Conservation (phyloP, 2,329 filamentous ascomycete genomes). For the Iodosphaeria phyllophila region DNA sequence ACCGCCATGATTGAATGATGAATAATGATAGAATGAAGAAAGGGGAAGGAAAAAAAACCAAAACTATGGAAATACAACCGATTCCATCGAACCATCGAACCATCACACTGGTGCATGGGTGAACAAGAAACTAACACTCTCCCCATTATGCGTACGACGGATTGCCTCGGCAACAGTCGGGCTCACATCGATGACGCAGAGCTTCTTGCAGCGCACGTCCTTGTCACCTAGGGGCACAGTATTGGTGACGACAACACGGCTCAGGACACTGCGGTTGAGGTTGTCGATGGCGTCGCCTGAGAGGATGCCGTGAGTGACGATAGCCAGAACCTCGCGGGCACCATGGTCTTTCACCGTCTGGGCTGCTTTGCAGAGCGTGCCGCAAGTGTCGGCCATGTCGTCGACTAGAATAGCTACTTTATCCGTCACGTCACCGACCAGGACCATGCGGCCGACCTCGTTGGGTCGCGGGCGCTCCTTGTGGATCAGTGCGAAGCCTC, state of each 20-base stretch:
- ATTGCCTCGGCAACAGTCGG: conserved; percentile 46
- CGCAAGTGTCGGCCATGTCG: conserved; percentile 95
- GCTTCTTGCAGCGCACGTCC: conserved; percentile 46
- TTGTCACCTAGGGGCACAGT: conserved; percentile 63
- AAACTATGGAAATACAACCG: too few species aligned
- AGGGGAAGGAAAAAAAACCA: too few species aligned
- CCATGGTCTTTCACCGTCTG: conserved; percentile 75
- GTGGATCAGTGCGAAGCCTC: conserved; percentile 86
- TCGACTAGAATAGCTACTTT: conserved; percentile 93
- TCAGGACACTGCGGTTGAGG: conserved; percentile 49
- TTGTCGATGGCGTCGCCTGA: conserved; percentile 48
- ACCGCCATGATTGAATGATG: too few species aligned
- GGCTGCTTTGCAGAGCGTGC: conserved; percentile 64
- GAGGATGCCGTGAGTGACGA: conserved; percentile 87
- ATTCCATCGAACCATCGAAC: too few species aligned
- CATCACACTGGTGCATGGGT: conserved; percentile 11
- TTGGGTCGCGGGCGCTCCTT: conserved; percentile 79
- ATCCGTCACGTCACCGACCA: conserved; percentile 85
- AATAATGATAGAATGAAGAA: neutral
- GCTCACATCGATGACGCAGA: conserved; percentile 63
- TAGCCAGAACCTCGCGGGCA: conserved; percentile 75
- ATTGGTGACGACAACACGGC: conserved; percentile 59
- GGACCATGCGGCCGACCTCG: conserved; percentile 80
- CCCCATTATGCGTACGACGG: conserved; percentile 37
- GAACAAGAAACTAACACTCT: conserved; percentile 27